Percentiles rank a stretch among this genome's conserved stretches.
Conservation (phyloP, 257 asterid species). For the Forsythia viridissima region DNA sequence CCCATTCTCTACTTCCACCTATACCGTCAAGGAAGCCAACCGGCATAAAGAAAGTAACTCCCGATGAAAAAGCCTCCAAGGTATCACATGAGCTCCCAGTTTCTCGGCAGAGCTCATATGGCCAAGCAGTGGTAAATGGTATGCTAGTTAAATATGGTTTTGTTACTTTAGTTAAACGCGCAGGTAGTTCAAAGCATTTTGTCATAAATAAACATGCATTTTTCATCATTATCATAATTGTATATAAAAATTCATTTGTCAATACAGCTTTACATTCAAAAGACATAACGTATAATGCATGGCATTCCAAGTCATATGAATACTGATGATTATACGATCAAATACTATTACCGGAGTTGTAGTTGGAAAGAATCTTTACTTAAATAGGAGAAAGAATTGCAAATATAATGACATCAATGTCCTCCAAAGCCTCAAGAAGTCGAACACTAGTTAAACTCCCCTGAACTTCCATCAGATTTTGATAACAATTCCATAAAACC, state of each 20-base stretch:
- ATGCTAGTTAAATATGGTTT: not conserved
- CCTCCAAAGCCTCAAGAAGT: no score
- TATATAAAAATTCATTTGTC: not conserved
- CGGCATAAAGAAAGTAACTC: constrained; percentile 39
- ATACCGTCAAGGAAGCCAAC: constrained; percentile 51
- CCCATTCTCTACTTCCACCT: constrained; percentile 64
- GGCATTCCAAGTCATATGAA: not conserved
- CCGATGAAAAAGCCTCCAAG: constrained; percentile 52
- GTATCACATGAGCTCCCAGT: constrained; percentile 58
- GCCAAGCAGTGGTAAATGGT: constrained; percentile 89
- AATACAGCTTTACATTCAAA: not conserved
- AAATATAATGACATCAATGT: no score
- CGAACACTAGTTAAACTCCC: not conserved
- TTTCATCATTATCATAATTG: not conserved
- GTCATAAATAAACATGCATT: not conserved
- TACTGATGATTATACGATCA: no score
- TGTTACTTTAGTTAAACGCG: not conserved
- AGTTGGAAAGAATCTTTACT: not conserved
- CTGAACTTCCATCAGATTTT: not conserved
- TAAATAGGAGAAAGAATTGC: no score
- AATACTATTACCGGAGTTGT: not conserved
- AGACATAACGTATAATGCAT: not conserved
- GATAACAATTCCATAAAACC: not conserved
- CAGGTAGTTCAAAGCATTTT: not conserved
- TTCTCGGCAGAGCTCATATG: constrained; percentile 64